Base-by-base conservation (phyloP, 2,329 filamentous ascomycete genomes). In the Nigrospora oryzae region DNA sequence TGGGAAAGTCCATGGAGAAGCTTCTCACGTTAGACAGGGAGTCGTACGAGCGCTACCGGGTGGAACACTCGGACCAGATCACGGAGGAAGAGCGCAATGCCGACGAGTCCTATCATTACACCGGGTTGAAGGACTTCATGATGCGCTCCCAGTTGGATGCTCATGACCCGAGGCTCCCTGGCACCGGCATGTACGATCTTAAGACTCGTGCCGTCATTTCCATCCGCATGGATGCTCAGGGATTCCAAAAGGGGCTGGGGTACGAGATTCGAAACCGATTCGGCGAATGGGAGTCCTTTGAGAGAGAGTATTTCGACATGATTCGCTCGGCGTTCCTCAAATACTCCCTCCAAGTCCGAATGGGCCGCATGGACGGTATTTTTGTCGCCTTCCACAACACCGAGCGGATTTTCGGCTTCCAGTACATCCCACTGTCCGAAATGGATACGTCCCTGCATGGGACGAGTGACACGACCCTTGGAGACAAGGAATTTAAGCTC, bases 291-390 rank as follows among this genome's bases (percentile, higher is more conserved):
- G 85, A 95, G 62, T 97, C 91, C 0, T 98, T 84, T 61, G 93
- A 98, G 66, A 82, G 90, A 47, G 94, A 98, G 58, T 96, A 93
- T 63, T 95, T 84, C 62, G 93, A 98, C 63, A 94, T 98, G 89
- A 91, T 95, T 48, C 79, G 94, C 43, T 80, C 90, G 1, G 93
- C 91, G 0, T 91, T 98, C 67, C 71, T 98, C 45, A 98, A 98
- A 60, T 98, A 98, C 63, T 95, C 90, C 11, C 73, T 98, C 30
- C 93, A 98, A 65, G 94, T 91, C 28, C 86, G 93, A 38, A 94
- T 98, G 80, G 93, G 94, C 15, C 83, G 90, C 41, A 98, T 98
- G 94, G 91, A 98, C 60, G 93, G 93, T 44, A 96, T 97, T 41
- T 98, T 97, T 59, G 86, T 97, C 17, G 93, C 93, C 3, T 98